These are phyloP conservation scores for Geranomyces variabilis DNA, from an alignment of 192 early-diverging fungal genomes.

Conservation along the genomic window DNA sequence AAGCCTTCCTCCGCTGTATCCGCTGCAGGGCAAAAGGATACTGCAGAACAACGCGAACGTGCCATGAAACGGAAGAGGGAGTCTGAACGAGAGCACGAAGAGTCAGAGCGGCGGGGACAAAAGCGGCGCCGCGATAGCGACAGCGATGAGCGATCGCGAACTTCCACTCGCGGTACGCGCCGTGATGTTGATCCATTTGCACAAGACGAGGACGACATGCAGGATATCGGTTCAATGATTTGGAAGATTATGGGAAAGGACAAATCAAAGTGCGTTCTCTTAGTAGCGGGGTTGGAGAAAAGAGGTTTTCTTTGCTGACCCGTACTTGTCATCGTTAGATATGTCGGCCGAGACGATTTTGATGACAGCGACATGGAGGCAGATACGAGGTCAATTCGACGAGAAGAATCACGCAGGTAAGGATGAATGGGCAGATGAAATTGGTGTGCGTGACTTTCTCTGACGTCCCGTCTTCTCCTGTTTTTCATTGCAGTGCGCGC, in stretches of 20 bases:
- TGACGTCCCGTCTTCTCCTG: neutral
- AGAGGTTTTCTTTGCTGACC: too few species aligned
- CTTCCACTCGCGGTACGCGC: neutral
- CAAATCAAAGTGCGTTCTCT: conserved; percentile 15
- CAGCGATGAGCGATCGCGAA: neutral
- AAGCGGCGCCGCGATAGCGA: neutral
- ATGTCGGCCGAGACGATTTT: conserved; percentile 13
- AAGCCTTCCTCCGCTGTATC: too few species aligned
- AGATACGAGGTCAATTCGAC: conserved; percentile 11
- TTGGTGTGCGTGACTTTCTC: neutral
- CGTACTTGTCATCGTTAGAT: conserved; percentile 1
- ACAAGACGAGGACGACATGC: neutral
- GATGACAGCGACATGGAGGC: conserved; percentile 29
- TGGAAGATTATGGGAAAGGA: conserved; percentile 17
- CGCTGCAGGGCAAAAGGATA: neutral
- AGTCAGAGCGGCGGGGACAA: conserved; percentile 8
- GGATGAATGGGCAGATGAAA: neutral
- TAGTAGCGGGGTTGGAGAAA: too few species aligned
- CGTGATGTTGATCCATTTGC: neutral
- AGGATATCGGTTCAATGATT: conserved; percentile 10
- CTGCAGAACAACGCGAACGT: neutral
- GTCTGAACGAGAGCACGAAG: neutral
- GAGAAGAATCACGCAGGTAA: conserved; percentile 22
- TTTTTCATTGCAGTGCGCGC: neutral
- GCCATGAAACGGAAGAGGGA: neutral